These are phyloP conservation scores for Acrocalymma vagum DNA, from an alignment of 2,329 filamentous ascomycete genomes.

Conservation along the genomic window DNA sequence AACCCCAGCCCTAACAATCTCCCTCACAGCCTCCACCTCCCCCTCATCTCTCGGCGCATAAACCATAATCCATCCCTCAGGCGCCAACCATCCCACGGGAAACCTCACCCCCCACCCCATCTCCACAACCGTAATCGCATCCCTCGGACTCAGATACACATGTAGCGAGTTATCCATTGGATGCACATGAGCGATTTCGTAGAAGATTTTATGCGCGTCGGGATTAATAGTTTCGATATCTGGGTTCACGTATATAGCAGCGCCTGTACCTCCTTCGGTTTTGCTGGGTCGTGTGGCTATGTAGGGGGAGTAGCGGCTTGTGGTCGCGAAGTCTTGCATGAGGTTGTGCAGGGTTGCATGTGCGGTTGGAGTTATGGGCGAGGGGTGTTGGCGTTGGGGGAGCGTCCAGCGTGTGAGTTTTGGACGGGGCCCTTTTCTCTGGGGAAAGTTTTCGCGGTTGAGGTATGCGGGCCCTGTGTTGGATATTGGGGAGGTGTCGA, in stretches of 20 bases:
- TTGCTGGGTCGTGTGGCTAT: constrained; percentile 32
- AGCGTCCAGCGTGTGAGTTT: constrained; percentile 37
- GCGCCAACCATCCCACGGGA: constrained; percentile 48
- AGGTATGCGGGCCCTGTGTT: constrained; percentile 33
- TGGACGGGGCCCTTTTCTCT: constrained; percentile 28
- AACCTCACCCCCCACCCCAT: constrained; percentile 79
- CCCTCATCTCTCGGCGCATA: constrained; percentile 78
- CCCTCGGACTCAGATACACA: constrained; percentile 78
- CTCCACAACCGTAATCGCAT: constrained; percentile 74
- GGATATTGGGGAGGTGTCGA: constrained; percentile 32
- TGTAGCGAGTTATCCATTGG: constrained; percentile 79
- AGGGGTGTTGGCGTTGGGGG: constrained; percentile 36
- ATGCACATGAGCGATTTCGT: constrained; percentile 69
- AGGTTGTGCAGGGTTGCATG: constrained; percentile 23
- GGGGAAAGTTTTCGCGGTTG: constrained; percentile 25
- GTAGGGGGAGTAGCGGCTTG: constrained; percentile 23
- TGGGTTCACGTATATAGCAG: constrained; percentile 38
- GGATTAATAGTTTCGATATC: constrained; percentile 36
- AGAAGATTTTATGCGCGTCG: constrained; percentile 38
- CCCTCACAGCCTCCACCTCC: constrained; percentile 72
- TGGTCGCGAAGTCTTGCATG: constrained; percentile 30
- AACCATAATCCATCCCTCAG: constrained; percentile 65
- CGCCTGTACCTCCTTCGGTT: constrained; percentile 42
- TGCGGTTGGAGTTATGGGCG: constrained; percentile 30
- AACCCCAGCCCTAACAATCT: constrained; percentile 76